A percentile compares a stretch with the other conserved stretches of the same genome.
Evolutionary conservation across 495 filamentous ascomycete genomes (phyloP).

Genomic region (Cetradonia linearis): DNA sequence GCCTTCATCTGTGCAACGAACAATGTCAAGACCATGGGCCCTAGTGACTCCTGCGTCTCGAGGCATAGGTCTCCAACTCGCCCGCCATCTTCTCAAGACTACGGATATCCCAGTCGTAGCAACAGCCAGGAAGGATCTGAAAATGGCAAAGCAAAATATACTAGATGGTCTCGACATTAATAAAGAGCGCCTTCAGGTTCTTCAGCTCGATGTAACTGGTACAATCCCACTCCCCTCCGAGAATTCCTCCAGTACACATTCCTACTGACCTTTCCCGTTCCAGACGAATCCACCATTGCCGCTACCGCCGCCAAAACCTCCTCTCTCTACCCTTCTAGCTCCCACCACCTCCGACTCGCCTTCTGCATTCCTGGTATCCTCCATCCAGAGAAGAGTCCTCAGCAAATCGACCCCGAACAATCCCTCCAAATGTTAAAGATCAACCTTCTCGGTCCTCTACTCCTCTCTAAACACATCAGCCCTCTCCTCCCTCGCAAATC

Average conservation of each 20-base stretch:
- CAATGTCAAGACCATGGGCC: constrained; percentile 29
- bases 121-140: constrained; percentile 52
- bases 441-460: constrained; percentile 62
- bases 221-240: constrained; percentile 12
- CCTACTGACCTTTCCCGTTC: no score
- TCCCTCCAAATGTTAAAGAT: constrained; percentile 54
- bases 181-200: constrained; percentile 40
- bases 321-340: constrained; percentile 25
- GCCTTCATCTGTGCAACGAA: neutral
- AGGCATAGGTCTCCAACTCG: constrained; percentile 64
- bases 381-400: constrained; percentile 61
- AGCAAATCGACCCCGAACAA: constrained; percentile 45
- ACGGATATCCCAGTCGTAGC: constrained; percentile 62
- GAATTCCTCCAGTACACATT: neutral
- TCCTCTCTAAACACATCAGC: constrained; percentile 66
- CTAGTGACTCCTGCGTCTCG: constrained; percentile 58
- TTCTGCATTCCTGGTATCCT: constrained; percentile 65
- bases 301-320: constrained; percentile 28
- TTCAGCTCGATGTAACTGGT: constrained; percentile 53
- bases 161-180: constrained; percentile 42
- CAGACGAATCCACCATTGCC: constrained; percentile 33
- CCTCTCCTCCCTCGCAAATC: constrained; percentile 51
- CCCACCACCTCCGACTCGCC: constrained; percentile 48
- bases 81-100: constrained; percentile 52
- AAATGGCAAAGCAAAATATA: constrained; percentile 41